These are phyloP conservation scores for Trypanosoma platydactyli DNA, from an alignment of 208 protist genomes.

Conservation along the genomic window DNA sequence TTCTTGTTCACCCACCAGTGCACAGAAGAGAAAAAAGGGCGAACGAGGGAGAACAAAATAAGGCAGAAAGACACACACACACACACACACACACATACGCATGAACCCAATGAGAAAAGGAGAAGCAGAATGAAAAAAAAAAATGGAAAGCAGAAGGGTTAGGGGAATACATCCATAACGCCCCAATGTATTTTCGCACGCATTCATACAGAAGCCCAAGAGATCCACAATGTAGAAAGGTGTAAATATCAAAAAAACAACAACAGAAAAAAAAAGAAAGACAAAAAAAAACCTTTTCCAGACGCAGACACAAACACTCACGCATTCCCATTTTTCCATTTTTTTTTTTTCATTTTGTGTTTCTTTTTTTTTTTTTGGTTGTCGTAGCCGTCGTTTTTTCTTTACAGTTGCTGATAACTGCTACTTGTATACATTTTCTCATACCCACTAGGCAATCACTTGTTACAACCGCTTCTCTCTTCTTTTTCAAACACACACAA, in stretches of 20 bases:
- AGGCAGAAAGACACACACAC: background rate
- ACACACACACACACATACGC: constrained; percentile 12
- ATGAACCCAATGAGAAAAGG: background rate
- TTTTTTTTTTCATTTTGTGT: constrained; percentile 3
- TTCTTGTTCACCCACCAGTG: background rate
- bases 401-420: background rate
- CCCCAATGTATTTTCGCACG: no score
- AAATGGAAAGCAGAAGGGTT: no score
- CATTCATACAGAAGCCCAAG: no score
- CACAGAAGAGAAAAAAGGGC: constrained; percentile 12
- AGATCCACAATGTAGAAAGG: no score
- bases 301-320: no score
- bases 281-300: constrained; percentile 8
- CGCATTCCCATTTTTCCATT: background rate
- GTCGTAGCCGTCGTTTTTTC: background rate
- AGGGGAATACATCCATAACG: no score
- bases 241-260: no score
- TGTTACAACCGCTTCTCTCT: no score
- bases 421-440: background rate
- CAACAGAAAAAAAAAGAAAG: background rate
- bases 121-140: background rate
- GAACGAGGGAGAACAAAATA: constrained; percentile 1
- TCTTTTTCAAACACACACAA: constrained; percentile 1
- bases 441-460: no score
- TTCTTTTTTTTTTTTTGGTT: constrained; percentile 16